Base-by-base conservation (phyloP, 2,329 filamentous ascomycete genomes). In the Diaporthe sp. region DNA sequence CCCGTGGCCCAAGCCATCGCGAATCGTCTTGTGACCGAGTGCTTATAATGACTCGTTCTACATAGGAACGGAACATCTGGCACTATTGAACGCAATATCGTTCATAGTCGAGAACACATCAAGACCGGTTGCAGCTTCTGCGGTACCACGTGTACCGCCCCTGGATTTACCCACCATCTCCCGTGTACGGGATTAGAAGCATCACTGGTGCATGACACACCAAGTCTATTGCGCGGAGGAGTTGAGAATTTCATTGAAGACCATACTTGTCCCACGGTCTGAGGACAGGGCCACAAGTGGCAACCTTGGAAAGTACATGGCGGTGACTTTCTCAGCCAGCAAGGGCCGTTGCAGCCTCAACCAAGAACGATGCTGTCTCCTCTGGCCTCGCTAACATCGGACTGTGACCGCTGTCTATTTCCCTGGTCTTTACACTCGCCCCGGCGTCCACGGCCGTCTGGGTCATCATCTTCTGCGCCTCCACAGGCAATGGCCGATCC, bases 371-470 rank as follows among this genome's bases (percentile, higher is more conserved):
- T 1, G 80, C 84, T 1, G 85, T 85, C 74, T 85, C 84, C 3
- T 82, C 79, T 0, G 87, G 86, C 77, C 79, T 81, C 79, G 88
- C 89, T 78, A 90, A 75, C 80, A 90, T 87, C 0, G 87, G 86
- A 15, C 86, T 88, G 80, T 90, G 88, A 28, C 87, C 85, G n/a
- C 82, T 86, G 53, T 79, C 76, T 58, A 89, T 75, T 80, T 88
- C 86, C 6, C 84, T 77, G 37, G 84, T 79, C 76, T 81, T 82
- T 1, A 88, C 79, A 53, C 78, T 77, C 0, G 77, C 84, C 0
- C 86, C 85, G 78, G 83, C 79, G 10, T 80, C 82, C 79, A 81
- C 84, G 9, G 86, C 87, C 77, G 82, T 82, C 1, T 84, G 81
- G 0, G 87, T 82, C 44, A 79, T 70, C 77, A 84, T 79, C 73